A percentile compares a stretch with the other conserved stretches of the same genome.
These are phyloP conservation scores for Neurospora sp. DNA, from an alignment of 495 filamentous ascomycete genomes.

Conservation along the genomic window DNA sequence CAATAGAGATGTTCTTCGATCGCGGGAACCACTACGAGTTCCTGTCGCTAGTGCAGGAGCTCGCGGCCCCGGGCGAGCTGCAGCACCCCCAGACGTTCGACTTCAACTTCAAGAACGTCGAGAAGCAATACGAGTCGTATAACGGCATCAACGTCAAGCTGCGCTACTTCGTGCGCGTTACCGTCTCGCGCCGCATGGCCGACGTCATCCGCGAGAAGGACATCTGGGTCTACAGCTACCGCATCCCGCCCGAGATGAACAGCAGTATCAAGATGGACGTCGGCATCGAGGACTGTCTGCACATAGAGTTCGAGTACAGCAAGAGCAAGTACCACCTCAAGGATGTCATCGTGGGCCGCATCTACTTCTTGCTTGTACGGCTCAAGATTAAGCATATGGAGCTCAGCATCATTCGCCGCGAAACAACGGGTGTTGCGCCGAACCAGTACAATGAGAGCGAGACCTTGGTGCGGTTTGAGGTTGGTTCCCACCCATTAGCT, in stretches of 20 bases:
- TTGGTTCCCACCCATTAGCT: conserved; percentile 26
- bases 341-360: conserved; percentile 97
- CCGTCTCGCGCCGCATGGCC: conserved; percentile 91
- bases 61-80: conserved; percentile 91
- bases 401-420: conserved; percentile 90
- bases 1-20: conserved; percentile 96
- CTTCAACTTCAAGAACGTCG: conserved; percentile 99
- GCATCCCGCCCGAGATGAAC: conserved; percentile 96
- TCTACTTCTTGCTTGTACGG: conserved; percentile 96
- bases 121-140: conserved; percentile 99
- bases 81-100: conserved; percentile 98
- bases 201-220: conserved; percentile 99
- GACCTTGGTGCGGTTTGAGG: conserved; percentile 95
- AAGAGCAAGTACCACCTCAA: conserved; percentile 99
- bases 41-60: conserved; percentile 87
- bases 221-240: conserved; percentile 98
- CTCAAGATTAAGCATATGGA: conserved; percentile 99
- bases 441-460: conserved; percentile 99
- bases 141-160: conserved; percentile 99
- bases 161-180: conserved; percentile 96
- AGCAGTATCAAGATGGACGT: conserved; percentile 99
- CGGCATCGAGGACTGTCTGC: conserved; percentile 96
- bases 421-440: conserved; percentile 96
- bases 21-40: conserved; percentile 99
- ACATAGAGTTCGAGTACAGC: conserved; percentile 99